These are phyloP conservation scores for Claviceps fusiformis DNA, from an alignment of 2,329 filamentous ascomycete genomes.

Conservation along the genomic window DNA sequence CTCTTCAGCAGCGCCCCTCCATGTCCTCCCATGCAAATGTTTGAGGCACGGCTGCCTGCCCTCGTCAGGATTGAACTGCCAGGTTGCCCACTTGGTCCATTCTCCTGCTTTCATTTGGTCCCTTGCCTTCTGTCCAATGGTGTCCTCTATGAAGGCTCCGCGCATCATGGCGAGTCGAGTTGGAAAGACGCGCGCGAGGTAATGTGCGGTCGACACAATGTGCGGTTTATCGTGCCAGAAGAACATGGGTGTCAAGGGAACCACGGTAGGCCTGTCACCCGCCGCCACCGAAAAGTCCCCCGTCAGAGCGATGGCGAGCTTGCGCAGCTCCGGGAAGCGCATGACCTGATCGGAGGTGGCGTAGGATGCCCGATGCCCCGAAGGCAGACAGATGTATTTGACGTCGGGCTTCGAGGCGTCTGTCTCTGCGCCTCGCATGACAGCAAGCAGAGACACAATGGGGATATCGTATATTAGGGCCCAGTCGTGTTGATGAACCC, in stretches of 20 bases:
- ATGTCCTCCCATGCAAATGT: slow-evolving; percentile 38
- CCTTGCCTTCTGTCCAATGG: slow-evolving; percentile 39
- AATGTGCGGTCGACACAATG: slow-evolving; percentile 33
- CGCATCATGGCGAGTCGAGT: slow-evolving; percentile 34
- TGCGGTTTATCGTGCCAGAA: slow-evolving; percentile 49
- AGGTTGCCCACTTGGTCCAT: slow-evolving; percentile 40
- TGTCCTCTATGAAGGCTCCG: slow-evolving; percentile 44
- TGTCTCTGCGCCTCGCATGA: slow-evolving; percentile 24
- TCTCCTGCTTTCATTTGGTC: slow-evolving; percentile 40
- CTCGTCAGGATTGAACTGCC: slow-evolving; percentile 38
- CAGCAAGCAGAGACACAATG: slow-evolving; percentile 26
- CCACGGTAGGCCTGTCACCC: slow-evolving; percentile 13
- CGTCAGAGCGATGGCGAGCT: slow-evolving; percentile 28
- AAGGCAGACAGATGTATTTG: slow-evolving; percentile 39
- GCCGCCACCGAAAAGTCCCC: slow-evolving; percentile 19
- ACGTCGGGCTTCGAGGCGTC: slow-evolving; percentile 13
- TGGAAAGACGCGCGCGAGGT: slow-evolving; percentile 35
- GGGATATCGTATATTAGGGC: slow-evolving; percentile 31
- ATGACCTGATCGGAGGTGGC: slow-evolving; percentile 32
- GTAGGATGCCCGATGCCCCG: slow-evolving; percentile 37
- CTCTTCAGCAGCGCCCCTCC: slow-evolving; percentile 23
- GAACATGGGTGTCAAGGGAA: slow-evolving; percentile 39
- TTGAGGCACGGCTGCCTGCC: slow-evolving; percentile 31
- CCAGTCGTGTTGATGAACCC: slow-evolving; percentile 47
- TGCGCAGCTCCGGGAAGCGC: slow-evolving; percentile 26